Evolutionary conservation across 2,329 filamentous ascomycete species (phyloP).

Genomic region (Ilyonectria destructans): DNA sequence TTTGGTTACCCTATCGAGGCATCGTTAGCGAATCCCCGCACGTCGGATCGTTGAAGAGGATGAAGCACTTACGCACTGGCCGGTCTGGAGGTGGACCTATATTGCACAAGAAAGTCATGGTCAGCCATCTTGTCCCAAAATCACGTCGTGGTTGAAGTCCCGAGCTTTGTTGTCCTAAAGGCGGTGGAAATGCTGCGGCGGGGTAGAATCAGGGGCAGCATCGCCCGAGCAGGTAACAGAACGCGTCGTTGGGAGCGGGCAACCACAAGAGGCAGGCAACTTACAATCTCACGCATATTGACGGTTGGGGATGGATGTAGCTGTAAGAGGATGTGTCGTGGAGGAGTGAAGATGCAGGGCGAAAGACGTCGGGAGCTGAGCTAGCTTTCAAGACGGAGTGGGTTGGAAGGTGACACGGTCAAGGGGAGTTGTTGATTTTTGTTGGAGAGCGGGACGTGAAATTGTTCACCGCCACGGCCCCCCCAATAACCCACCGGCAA

Average conservation of each 20-base stretch:
- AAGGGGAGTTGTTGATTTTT: conserved; percentile 57
- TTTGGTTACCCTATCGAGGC: conserved; percentile 93
- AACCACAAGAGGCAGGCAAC: conserved; percentile 27
- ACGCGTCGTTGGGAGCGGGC: conserved; percentile 57
- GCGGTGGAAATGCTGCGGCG: conserved; percentile 49
- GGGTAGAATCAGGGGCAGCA: conserved; percentile 58
- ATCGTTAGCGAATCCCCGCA: conserved; percentile 56
- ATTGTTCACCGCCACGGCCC: conserved; percentile 57
- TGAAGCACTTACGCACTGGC: conserved; percentile 87
- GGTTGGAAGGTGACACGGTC: conserved; percentile 48
- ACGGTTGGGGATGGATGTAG: conserved; percentile 49
- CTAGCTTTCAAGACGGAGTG: conserved; percentile 55
- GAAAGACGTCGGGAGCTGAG: conserved; percentile 53
- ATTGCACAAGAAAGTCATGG: conserved; percentile 66
- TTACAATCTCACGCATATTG: conserved; percentile 73
- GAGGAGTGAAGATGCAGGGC: conserved; percentile 42
- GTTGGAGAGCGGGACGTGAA: conserved; percentile 49
- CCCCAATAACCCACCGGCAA: conserved; percentile 25
- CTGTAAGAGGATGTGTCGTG: conserved; percentile 48
- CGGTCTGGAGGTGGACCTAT: conserved; percentile 99
- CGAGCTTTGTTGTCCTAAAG: conserved; percentile 36
- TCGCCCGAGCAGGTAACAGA: conserved; percentile 41
- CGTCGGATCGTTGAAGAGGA: conserved; percentile 1
- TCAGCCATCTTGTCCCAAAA: conserved; percentile 65
- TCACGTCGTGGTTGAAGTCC: conserved; percentile 28